Evolutionary conservation across 192 early-diverging fungal species (phyloP).

Genomic region (Helicostylum pulchrum): DNA sequence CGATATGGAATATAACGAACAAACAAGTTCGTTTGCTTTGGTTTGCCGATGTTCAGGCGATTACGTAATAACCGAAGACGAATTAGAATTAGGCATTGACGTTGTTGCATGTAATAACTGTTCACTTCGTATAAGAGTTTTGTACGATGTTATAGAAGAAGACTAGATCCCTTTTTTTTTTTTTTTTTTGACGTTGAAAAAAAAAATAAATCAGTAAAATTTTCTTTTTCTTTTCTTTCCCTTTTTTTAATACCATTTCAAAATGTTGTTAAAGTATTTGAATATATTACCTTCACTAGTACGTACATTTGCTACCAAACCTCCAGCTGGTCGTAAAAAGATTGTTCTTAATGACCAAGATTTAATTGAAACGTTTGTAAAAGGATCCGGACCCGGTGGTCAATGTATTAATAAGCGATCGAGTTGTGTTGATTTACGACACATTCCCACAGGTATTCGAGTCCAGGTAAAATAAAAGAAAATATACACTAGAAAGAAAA

Average conservation of each 20-base stretch:
- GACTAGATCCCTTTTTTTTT: not conserved
- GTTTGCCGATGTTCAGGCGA: constrained; percentile 66
- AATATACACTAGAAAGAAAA: not conserved
- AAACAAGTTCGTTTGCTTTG: constrained; percentile 40
- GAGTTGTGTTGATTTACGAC: constrained; percentile 68
- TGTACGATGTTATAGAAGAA: constrained; percentile 60
- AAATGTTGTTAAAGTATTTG: not conserved
- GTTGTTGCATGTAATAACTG: constrained; percentile 65
- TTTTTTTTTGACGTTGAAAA: not conserved
- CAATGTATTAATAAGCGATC: constrained; percentile 80
- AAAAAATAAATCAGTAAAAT: not conserved
- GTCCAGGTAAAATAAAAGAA: constrained; percentile 41
- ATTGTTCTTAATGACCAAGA: constrained; percentile 63
- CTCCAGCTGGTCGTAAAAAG: constrained; percentile 29
- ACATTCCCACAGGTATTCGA: constrained; percentile 66
- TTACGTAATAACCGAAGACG: constrained; percentile 59
- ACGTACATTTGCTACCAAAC: constrained; percentile 11
- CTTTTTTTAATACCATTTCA: not conserved
- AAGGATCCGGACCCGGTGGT: constrained; percentile 75
- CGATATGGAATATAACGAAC: constrained; percentile 74
- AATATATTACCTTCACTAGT: not conserved
- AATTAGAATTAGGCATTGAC: constrained; percentile 61
- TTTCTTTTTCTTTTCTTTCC: not conserved
- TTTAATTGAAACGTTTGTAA: constrained; percentile 72
- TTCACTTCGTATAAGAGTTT: constrained; percentile 62